Conservation (phyloP, 2,329 filamentous ascomycete species). For the Penicillium olsonii region DNA sequence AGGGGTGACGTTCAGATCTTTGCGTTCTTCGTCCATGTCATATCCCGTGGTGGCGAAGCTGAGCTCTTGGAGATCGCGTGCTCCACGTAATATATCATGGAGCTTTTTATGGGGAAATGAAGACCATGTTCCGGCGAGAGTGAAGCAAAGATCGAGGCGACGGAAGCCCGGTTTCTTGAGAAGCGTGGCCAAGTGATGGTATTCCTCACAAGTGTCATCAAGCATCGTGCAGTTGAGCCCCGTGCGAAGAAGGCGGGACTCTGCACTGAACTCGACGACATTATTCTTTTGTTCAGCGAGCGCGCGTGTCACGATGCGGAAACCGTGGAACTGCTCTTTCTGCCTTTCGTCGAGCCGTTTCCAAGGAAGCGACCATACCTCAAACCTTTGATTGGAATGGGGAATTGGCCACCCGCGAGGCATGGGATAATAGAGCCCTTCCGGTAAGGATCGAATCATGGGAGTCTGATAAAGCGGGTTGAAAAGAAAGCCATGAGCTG, state of each 20-base stretch:
- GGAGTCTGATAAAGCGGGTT: conserved; percentile 45
- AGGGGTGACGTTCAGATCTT: background rate
- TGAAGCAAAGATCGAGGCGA: conserved; percentile 32
- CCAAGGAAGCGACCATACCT: background rate
- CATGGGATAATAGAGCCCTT: conserved; percentile 44
- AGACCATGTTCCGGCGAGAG: background rate
- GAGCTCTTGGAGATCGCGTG: background rate
- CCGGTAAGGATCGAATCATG: conserved; percentile 44
- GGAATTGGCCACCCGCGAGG: conserved; percentile 34
- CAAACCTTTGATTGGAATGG: background rate
- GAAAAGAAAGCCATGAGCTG: conserved; percentile 41
- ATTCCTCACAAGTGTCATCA: conserved; percentile 23
- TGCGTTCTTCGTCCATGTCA: background rate
- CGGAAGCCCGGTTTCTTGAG: conserved; percentile 29
- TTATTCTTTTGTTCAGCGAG: conserved; percentile 26
- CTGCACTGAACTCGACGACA: conserved; percentile 40
- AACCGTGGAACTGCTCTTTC: conserved; percentile 34
- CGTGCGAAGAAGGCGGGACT: conserved; percentile 30
- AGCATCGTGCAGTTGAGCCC: conserved; percentile 34
- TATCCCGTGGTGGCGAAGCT: background rate
- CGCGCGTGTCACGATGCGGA: conserved; percentile 29
- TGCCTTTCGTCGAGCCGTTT: conserved; percentile 5
- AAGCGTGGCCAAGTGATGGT: conserved; percentile 23
- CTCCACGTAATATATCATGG: background rate
- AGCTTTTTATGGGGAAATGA: background rate